Percentiles rank a stretch among this genome's conserved stretches.
These are phyloP conservation scores for Fomes fomentarius DNA, from an alignment of 1,284 basidiomycete species.

Conservation along the genomic window DNA sequence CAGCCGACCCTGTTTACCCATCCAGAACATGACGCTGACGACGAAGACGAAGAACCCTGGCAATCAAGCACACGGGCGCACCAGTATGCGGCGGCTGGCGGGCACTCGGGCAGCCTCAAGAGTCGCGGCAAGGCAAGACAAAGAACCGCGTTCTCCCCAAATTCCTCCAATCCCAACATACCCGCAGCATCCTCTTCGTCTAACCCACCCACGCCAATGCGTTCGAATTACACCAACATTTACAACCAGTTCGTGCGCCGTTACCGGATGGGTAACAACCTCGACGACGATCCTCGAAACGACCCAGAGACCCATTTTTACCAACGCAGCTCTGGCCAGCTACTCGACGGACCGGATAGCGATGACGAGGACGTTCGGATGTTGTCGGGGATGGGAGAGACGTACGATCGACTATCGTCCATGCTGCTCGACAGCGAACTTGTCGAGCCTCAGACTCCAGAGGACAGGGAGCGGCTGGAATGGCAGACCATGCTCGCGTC, in stretches of 20 bases:
- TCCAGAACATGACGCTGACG: constrained; percentile 50
- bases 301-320: constrained; percentile 79
- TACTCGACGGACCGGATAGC: constrained; percentile 74
- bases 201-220: constrained; percentile 29
- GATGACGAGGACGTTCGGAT: constrained; percentile 69
- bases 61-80: constrained; percentile 33
- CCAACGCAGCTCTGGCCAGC: constrained; percentile 69
- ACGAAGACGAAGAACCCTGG: constrained; percentile 50
- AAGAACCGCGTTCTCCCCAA: constrained; percentile 40
- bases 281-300: constrained; percentile 66
- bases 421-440: constrained; percentile 62
- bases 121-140: constrained; percentile 37
- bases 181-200: constrained; percentile 35
- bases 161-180: constrained; percentile 33
- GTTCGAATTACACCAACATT: constrained; percentile 61
- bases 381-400: constrained; percentile 44
- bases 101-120: constrained; percentile 27
- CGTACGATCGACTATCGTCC: constrained; percentile 54
- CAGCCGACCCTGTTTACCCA: constrained; percentile 70
- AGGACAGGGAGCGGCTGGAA: constrained; percentile 84
- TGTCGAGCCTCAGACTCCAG: constrained; percentile 62
- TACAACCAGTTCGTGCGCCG: constrained; percentile 79
- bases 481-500: constrained; percentile 96
- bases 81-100: constrained; percentile 26
- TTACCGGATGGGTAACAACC: constrained; percentile 62